Percentiles rank a stretch among this genome's conserved stretches.
Conservation (phyloP, 1,139 yeast genomes). For the Taphrina populina region DNA sequence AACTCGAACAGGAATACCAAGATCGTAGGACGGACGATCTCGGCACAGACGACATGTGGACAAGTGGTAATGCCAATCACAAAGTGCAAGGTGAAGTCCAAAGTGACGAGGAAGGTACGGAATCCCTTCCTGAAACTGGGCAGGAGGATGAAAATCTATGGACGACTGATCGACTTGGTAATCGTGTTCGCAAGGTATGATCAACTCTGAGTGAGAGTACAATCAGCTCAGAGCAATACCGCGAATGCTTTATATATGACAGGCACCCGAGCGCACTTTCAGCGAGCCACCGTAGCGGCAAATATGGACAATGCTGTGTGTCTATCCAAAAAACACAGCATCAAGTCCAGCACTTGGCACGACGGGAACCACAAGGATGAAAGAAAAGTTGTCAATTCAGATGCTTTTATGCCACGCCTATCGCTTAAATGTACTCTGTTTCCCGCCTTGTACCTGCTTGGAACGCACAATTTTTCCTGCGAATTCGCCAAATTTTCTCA, state of each 20-base stretch:
- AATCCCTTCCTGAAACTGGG: neutral
- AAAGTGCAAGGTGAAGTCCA: neutral
- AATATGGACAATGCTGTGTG: no score
- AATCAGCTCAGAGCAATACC: no score
- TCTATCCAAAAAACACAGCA: no score
- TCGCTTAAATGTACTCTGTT: constrained; percentile 29
- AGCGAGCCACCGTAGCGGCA: no score
- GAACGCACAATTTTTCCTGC: constrained; percentile 28
- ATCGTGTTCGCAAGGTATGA: constrained; percentile 7
- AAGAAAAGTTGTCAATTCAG: no score
- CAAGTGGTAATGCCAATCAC: constrained; percentile 70
- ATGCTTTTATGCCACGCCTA: no score
- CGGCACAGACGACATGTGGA: constrained; percentile 65
- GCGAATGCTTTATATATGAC: no score
- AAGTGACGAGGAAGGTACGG: neutral
- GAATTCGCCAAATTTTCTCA: constrained; percentile 27
- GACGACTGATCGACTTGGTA: constrained; percentile 25
- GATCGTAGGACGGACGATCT: constrained; percentile 58
- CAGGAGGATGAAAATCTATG: constrained; percentile 8
- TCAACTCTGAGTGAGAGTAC: no score
- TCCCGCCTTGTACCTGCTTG: constrained; percentile 31
- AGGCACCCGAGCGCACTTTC: no score
- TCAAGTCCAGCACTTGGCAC: no score
- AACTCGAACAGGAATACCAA: constrained; percentile 65
- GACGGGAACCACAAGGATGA: no score